A percentile compares a stretch with the other conserved stretches of the same genome.
Evolutionary conservation across 306 rosid genomes (phyloP).

Genomic region (Fragaria nilgerrensis): DNA sequence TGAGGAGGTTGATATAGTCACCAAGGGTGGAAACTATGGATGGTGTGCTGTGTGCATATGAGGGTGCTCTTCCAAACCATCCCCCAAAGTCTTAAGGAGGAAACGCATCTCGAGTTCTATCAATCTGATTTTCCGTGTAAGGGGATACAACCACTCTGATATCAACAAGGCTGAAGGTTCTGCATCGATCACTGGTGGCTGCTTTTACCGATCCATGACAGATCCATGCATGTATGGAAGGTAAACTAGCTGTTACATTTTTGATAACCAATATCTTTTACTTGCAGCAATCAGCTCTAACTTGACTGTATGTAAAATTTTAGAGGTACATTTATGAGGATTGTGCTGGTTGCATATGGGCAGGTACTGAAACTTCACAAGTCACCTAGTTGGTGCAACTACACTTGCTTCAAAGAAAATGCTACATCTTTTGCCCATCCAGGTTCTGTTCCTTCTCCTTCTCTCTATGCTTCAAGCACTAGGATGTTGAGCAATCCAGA

Average conservation of each 20-base stretch:
- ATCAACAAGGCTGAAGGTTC: conserved; percentile 25
- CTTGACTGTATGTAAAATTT: not conserved
- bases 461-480: conserved; percentile 17
- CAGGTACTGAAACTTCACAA: conserved; percentile 35
- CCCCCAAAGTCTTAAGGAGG: conserved; percentile 27
- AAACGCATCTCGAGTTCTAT: conserved; percentile 24
- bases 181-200: conserved; percentile 39
- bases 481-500: conserved; percentile 4
- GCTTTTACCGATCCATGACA: conserved; percentile 30
- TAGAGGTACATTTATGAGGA: conserved; percentile 37
- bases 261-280: not conserved
- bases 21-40: conserved; percentile 42
- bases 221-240: conserved; percentile 44
- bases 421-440: conserved; percentile 7
- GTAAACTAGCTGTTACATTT: conserved; percentile 5
- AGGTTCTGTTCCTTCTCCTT: conserved; percentile 18
- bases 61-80: conserved; percentile 27
- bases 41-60: conserved; percentile 23
- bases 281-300: not conserved
- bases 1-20: conserved; percentile 39
- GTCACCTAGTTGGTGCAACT: conserved; percentile 37
- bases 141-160: conserved; percentile 41
- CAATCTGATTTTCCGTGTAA: conserved; percentile 26
- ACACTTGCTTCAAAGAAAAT: conserved; percentile 30
- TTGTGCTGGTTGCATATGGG: conserved; percentile 27